Base-by-base conservation (phyloP, 768 basidiomycete species). In the Kwoniella sp. region DNA sequence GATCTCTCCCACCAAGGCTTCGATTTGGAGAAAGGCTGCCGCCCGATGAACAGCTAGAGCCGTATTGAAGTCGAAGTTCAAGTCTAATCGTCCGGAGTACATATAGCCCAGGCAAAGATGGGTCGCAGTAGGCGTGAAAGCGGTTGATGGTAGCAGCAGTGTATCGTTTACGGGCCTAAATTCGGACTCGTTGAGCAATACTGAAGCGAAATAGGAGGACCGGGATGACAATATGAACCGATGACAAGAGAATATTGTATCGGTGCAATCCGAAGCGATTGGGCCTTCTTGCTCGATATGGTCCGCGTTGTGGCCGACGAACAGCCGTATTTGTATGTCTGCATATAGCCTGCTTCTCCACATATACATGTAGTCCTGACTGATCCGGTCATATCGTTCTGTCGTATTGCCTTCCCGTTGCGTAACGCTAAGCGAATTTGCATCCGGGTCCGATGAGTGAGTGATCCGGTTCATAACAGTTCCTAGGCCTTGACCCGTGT, bases 31-130 rank as follows among this genome's bases (percentile, higher is more conserved):
- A 73, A 91, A 96, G 9, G 79, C 77, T 1, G 92, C 84, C 0
- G 88, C 83, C 32, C 85, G 83, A 71, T 90, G 82, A 64, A 98
- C 89, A 56, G 87, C 82, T 71, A 98, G 89, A 0, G 88, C 87
- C 14, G 91, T 96, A 37, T 84, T 80, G 61, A 98, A 83, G 76
- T 98, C 93, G 75, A 89, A 95, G 0, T 88, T 84, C 73, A 98
- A 95, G 25, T 85, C 79, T 38, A 98, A 85, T 3, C 90, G 93
- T 36, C 93, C 95, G 4, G 90, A 88, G 68, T 98, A 98, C 39
- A 98, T 83, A 76, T 86, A 96, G 3, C 90, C 90, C 40, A 96
- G 81, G 32, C 89, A 89, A 71, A 96, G 96, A 70, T 93, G 89
- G 4, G 95, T 79, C 0, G 90, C 88, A 1, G 92, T 87, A 0